These are phyloP conservation scores for Daldinia decipiens DNA, from an alignment of 495 filamentous ascomycete genomes.

Conservation along the genomic window DNA sequence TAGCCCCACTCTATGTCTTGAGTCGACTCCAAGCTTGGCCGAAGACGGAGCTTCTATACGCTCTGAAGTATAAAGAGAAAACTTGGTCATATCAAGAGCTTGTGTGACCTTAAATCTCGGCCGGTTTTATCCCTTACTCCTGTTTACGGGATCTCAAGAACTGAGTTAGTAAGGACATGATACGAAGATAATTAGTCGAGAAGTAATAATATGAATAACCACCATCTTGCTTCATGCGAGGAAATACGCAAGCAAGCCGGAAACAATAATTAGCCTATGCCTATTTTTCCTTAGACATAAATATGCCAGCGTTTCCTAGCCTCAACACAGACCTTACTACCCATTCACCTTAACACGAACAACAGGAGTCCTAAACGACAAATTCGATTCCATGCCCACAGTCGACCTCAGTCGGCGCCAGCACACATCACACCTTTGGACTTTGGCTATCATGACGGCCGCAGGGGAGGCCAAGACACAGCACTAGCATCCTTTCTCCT, in stretches of 20 bases:
- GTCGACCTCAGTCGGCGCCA: neutral
- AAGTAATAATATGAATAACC: neutral
- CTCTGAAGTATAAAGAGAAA: neutral
- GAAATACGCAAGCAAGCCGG: neutral
- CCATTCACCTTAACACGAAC: neutral
- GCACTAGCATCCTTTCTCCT: neutral
- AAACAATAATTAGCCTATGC: conserved; percentile 5
- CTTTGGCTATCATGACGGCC: neutral
- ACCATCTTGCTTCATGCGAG: neutral
- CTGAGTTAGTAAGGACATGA: neutral
- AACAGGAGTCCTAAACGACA: neutral
- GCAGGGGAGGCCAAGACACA: no score
- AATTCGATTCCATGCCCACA: neutral
- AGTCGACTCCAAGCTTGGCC: neutral
- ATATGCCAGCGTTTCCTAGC: conserved; percentile 9
- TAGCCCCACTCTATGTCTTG: neutral
- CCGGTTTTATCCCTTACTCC: neutral
- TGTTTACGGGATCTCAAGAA: neutral
- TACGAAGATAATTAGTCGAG: neutral
- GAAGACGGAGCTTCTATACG: neutral
- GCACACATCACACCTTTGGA: neutral
- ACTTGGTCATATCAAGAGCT: neutral
- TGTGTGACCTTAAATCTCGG: neutral
- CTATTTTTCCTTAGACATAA: neutral
- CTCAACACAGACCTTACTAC: neutral